Evolutionary conservation across 2,329 filamentous ascomycete species (phyloP).

Genomic region (Arthrinium phaeospermum): DNA sequence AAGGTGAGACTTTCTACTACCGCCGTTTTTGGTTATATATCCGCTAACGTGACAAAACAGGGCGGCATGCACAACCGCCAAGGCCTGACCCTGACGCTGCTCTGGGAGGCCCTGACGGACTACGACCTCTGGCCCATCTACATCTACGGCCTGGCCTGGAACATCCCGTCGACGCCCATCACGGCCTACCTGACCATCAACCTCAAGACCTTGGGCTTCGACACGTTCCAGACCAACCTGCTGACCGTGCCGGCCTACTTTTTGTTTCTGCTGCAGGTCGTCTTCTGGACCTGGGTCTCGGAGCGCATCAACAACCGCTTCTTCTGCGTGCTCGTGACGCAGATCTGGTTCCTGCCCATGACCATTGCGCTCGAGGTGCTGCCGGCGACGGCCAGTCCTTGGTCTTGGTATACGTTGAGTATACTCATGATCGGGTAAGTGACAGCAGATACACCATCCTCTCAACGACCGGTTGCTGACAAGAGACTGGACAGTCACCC

Average conservation of each 20-base stretch:
- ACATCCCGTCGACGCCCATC: constrained; percentile 34
- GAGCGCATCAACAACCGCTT: constrained; percentile 47
- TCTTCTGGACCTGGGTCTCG: constrained; percentile 50
- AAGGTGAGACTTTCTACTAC: too few species aligned
- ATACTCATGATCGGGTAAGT: constrained; percentile 51
- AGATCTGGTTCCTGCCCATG: constrained; percentile 59
- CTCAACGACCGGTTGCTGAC: neutral
- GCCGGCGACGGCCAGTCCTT: constrained; percentile 41
- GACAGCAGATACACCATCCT: neutral
- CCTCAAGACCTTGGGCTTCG: constrained; percentile 27
- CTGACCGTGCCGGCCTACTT: constrained; percentile 58
- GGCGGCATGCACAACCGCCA: constrained; percentile 65
- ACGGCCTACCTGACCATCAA: constrained; percentile 28
- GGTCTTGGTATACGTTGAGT: constrained; percentile 53
- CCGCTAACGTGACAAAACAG: neutral
- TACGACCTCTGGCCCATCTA: constrained; percentile 66
- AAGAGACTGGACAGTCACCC: constrained; percentile 35
- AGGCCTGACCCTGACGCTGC: constrained; percentile 52
- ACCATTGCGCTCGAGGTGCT: constrained; percentile 51
- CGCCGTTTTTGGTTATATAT: too few species aligned
- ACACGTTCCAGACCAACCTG: constrained; percentile 47
- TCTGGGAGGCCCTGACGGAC: constrained; percentile 56
- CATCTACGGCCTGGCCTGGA: constrained; percentile 43
- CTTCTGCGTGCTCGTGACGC: constrained; percentile 41
- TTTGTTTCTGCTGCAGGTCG: constrained; percentile 45